phyloP scores from a whole-genome alignment of 768 basidiomycete species.

The Russula sp. region DNA sequence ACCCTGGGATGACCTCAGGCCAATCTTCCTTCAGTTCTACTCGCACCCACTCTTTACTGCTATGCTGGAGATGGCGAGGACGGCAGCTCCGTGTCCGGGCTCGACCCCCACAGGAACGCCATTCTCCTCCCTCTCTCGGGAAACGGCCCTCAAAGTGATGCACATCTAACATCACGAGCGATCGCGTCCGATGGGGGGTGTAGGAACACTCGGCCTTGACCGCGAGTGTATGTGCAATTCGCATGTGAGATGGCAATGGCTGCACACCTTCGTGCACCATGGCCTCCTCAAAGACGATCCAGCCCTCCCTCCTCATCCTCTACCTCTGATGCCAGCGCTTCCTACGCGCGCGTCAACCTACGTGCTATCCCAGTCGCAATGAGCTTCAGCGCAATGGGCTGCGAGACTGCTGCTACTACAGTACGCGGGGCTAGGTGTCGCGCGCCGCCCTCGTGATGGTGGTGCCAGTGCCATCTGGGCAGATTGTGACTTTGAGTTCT shows the following conservation, averaged over 20 bases:
- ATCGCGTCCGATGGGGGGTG: neutral
- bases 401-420: neutral
- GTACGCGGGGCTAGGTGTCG: neutral
- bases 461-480: too few relatives aligned
- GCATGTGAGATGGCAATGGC: neutral
- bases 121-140: neutral
- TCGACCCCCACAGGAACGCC: neutral
- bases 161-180: neutral
- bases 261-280: conserved; percentile 11
- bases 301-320: conserved; percentile 5
- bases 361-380: conserved; percentile 3
- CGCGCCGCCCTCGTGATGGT: too few relatives aligned
- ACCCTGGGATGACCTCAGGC: too few relatives aligned
- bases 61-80: neutral
- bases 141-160: neutral
- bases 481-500: too few relatives aligned
- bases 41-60: too few relatives aligned
- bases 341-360: neutral
- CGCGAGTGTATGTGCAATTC: neutral
- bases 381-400: conserved; percentile 2
- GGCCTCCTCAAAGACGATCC: conserved; percentile 18
- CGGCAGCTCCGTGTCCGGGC: neutral
- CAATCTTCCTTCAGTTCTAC: too few relatives aligned
- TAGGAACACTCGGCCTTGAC: neutral
- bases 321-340: neutral